These are phyloP conservation scores for Colletotrichum sp. DNA, from an alignment of 2,329 filamentous ascomycete species.

Conservation along the genomic window DNA sequence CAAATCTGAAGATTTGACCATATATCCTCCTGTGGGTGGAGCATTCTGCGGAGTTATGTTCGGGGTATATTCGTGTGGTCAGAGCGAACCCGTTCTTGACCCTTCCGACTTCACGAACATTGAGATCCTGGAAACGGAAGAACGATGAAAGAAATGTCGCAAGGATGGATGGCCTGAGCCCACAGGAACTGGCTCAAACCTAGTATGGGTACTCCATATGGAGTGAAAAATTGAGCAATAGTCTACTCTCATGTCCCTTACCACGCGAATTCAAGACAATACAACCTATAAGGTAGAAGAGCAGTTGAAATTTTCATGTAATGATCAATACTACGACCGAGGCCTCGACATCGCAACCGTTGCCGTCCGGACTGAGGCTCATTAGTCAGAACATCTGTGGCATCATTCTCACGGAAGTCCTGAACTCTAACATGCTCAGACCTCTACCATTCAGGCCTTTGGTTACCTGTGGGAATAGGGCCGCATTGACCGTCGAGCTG, in stretches of 20 bases:
- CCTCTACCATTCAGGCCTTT: background rate
- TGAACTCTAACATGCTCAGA: background rate
- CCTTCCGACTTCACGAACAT: conserved; percentile 34
- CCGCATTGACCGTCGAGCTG: background rate
- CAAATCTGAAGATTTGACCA: conserved; percentile 25
- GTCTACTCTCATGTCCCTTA: background rate
- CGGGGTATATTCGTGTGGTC: conserved; percentile 33
- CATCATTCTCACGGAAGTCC: background rate
- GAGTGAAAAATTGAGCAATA: background rate
- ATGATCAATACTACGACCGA: background rate
- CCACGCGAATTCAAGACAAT: background rate
- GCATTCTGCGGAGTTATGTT: conserved; percentile 36
- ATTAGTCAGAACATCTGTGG: background rate
- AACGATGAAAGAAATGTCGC: background rate
- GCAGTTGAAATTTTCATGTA: background rate
- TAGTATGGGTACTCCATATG: background rate
- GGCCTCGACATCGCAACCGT: background rate
- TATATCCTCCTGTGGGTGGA: conserved; percentile 32
- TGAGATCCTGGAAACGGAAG: background rate
- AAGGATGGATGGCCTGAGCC: background rate
- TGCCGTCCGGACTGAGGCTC: background rate
- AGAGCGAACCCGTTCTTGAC: conserved; percentile 33
- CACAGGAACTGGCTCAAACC: background rate
- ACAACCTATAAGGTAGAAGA: background rate
- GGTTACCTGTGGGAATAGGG: background rate